phyloP scores from a whole-genome alignment of 192 early-diverging fungal genomes.

The Coemansia aciculifera region DNA sequence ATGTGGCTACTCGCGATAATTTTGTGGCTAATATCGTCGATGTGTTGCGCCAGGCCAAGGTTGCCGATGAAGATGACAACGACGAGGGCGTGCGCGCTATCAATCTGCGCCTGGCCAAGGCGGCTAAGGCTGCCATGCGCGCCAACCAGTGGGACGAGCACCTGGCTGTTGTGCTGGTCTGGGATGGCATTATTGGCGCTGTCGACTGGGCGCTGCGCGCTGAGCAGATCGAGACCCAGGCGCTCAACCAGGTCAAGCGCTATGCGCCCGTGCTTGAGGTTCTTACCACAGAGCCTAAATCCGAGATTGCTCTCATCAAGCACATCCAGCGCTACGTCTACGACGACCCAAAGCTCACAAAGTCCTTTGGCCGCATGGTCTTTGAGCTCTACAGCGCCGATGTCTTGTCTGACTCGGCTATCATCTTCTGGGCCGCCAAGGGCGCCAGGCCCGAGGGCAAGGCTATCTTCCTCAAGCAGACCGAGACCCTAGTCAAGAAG shows the following conservation, averaged over 20 bases:
- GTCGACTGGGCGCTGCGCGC: conserved; percentile 76
- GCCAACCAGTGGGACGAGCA: conserved; percentile 68
- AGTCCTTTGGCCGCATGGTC: conserved; percentile 82
- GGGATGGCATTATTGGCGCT: conserved; percentile 79
- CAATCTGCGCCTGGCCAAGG: conserved; percentile 31
- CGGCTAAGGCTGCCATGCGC: conserved; percentile 33
- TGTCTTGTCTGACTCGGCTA: conserved; percentile 86
- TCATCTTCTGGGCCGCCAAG: conserved; percentile 94
- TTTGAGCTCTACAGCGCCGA: conserved; percentile 86
- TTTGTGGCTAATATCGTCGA: conserved; percentile 62
- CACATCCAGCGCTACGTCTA: conserved; percentile 85
- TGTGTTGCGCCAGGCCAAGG: conserved; percentile 57
- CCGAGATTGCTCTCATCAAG: conserved; percentile 83
- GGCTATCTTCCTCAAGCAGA: conserved; percentile 89
- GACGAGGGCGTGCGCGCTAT: conserved; percentile 20
- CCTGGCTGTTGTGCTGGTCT: conserved; percentile 73
- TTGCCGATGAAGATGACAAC: conserved; percentile 23
- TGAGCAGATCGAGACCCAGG: conserved; percentile 83
- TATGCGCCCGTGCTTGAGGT: conserved; percentile 74
- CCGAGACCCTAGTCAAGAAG: conserved; percentile 85
- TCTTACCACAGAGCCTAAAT: conserved; percentile 61
- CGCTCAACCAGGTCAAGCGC: conserved; percentile 62
- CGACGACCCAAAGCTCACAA: conserved; percentile 85
- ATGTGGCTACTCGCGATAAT: conserved; percentile 64
- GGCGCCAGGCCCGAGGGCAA: conserved; percentile 86